Evolutionary conservation across 495 filamentous ascomycete genomes (phyloP).

Genomic region (Delitschia confertaspora): DNA sequence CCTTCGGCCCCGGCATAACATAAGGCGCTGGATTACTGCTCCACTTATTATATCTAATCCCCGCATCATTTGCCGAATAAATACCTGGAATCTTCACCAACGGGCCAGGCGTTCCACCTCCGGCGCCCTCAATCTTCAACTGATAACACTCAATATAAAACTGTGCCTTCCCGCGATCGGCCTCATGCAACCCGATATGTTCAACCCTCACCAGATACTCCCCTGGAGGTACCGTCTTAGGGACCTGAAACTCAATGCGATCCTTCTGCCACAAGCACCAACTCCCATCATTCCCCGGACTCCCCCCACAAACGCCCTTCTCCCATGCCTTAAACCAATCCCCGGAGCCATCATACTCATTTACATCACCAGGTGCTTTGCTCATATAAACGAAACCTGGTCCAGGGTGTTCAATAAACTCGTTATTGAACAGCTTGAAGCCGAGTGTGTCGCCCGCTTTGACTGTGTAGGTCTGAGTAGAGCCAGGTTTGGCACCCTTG

Average conservation of each 20-base stretch:
- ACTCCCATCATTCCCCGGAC: slow-evolving; percentile 9
- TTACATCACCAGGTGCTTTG: slow-evolving; percentile 22
- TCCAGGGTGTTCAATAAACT: slow-evolving; percentile 27
- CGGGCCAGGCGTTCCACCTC: slow-evolving; percentile 7
- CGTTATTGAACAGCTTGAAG: slow-evolving; percentile 27
- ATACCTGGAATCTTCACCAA: slow-evolving; percentile 17
- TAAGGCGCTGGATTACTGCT: slow-evolving; percentile 11
- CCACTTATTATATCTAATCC: slow-evolving; percentile 25
- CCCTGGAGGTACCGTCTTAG: slow-evolving; percentile 17
- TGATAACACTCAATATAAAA: slow-evolving; percentile 20
- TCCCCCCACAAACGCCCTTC: slow-evolving; percentile 10
- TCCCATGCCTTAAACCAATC: slow-evolving; percentile 27
- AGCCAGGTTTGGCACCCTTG: slow-evolving; percentile 22
- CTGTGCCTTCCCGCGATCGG: slow-evolving; percentile 14
- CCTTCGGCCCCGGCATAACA: slow-evolving; percentile 15
- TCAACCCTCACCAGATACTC: slow-evolving; percentile 26
- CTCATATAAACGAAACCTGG: slow-evolving; percentile 25
- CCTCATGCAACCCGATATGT: slow-evolving; percentile 24
- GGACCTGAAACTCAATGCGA: slow-evolving; percentile 20
- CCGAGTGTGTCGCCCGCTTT: slow-evolving; percentile 26
- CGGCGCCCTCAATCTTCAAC: slow-evolving; percentile 17
- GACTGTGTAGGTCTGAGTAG: slow-evolving; percentile 18
- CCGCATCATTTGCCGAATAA: slow-evolving; percentile 16
- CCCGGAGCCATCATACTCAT: slow-evolving; percentile 24
- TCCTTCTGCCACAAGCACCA: slow-evolving; percentile 27